Evolutionary conservation across 805 yeast genomes (phyloP).

Genomic region (Metschnikowia sp.): DNA sequence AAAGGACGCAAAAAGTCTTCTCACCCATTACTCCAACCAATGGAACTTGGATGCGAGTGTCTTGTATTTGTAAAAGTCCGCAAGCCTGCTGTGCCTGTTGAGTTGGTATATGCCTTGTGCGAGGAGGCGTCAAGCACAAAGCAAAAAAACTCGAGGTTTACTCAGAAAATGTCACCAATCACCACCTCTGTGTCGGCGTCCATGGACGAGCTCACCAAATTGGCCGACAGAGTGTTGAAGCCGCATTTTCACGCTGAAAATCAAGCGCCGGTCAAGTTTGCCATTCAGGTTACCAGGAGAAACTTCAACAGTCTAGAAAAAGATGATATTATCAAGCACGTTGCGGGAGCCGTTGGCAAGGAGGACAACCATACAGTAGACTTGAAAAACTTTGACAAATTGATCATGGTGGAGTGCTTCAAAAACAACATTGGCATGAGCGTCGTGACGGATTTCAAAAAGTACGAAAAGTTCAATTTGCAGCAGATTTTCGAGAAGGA

Average conservation of each 20-base stretch:
- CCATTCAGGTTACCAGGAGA: constrained; percentile 76
- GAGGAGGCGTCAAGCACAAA: constrained; percentile 50
- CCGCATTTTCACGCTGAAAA: constrained; percentile 60
- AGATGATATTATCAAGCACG: constrained; percentile 65
- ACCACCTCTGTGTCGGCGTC: constrained; percentile 71
- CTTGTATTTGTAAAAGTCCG: constrained; percentile 80
- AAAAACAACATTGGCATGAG: constrained; percentile 86
- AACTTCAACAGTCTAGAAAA: constrained; percentile 73
- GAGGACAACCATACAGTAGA: constrained; percentile 75
- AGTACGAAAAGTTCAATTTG: constrained; percentile 67
- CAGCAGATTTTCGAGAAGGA: constrained; percentile 69
- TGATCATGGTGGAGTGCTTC: constrained; percentile 83
- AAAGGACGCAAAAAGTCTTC: constrained; percentile 37
- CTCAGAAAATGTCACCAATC: constrained; percentile 80
- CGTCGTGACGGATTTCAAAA: constrained; percentile 65
- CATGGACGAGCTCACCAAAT: constrained; percentile 58
- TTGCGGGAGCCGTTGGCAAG: constrained; percentile 70
- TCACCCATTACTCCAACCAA: constrained; percentile 44
- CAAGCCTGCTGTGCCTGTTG: constrained; percentile 75
- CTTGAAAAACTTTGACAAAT: constrained; percentile 70
- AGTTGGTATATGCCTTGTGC: constrained; percentile 63
- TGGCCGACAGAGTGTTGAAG: constrained; percentile 57
- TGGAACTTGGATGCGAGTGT: constrained; percentile 75
- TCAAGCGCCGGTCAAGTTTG: constrained; percentile 53
- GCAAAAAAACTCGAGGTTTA: constrained; percentile 61